These are phyloP conservation scores for Paramyrothecium sp. DNA, from an alignment of 2,329 filamentous ascomycete species.

Conservation along the genomic window DNA sequence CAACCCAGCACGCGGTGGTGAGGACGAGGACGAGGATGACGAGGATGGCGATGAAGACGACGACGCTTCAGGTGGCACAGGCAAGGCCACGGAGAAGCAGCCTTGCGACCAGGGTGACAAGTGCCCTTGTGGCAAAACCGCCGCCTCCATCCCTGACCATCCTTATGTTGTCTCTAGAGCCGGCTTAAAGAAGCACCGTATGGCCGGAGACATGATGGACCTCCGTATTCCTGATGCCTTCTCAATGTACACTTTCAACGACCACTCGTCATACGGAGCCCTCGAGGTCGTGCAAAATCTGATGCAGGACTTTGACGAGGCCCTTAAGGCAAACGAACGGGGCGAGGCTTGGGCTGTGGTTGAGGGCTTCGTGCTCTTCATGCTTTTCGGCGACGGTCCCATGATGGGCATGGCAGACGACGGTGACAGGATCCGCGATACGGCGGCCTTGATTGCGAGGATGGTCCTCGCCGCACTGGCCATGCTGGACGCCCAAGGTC, in stretches of 20 bases:
- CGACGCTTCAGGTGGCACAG: no score
- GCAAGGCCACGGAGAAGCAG: not conserved
- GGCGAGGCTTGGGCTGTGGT: slow-evolving; percentile 39
- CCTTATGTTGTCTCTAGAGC: slow-evolving; percentile 28
- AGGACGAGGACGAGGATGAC: no score
- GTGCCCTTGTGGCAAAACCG: slow-evolving; percentile 29
- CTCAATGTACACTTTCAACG: slow-evolving; percentile 40
- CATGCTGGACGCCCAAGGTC: slow-evolving; percentile 26
- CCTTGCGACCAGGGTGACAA: slow-evolving; percentile 20
- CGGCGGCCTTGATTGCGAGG: slow-evolving; percentile 3
- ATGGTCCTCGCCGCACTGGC: slow-evolving; percentile 39
- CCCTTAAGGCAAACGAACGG: slow-evolving; percentile 22
- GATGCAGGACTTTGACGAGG: slow-evolving; percentile 36
- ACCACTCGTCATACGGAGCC: slow-evolving; percentile 34
- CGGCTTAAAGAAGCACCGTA: slow-evolving; percentile 21
- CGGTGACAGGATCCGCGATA: slow-evolving; percentile 18
- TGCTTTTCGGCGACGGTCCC: slow-evolving; percentile 2
- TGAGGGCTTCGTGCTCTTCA: slow-evolving; percentile 25
- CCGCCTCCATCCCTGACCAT: slow-evolving; percentile 27
- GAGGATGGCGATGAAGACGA: slow-evolving; percentile 14
- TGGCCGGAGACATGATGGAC: slow-evolving; percentile 13
- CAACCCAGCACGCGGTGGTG: slow-evolving; percentile 10
- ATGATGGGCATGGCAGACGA: slow-evolving; percentile 18
- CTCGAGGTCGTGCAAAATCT: slow-evolving; percentile 40
- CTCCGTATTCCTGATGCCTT: slow-evolving; percentile 30